Conservation (phyloP, 2,329 filamentous ascomycete species). For the Metarhizium rileyi region DNA sequence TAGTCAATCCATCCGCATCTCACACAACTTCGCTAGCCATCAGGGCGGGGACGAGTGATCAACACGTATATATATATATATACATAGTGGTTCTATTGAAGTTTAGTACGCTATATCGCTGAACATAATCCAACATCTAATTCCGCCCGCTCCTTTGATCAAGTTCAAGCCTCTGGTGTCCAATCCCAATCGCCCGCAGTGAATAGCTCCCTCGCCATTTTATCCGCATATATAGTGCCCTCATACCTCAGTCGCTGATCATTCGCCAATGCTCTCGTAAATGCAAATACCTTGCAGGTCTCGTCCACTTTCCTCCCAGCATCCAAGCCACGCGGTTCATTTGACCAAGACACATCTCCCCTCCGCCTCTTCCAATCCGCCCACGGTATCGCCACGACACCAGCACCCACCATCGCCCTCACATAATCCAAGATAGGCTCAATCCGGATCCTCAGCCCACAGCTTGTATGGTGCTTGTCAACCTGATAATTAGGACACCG, state of each 20-base stretch:
- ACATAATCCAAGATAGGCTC: conserved; percentile 58
- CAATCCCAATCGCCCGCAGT: conserved; percentile 50
- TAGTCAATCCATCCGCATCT: not conserved
- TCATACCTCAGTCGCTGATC: conserved; percentile 41
- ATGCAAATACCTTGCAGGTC: conserved; percentile 28
- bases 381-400: conserved; percentile 33
- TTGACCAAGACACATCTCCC: conserved; percentile 30
- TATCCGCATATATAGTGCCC: conserved; percentile 38
- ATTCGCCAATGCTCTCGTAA: conserved; percentile 39
- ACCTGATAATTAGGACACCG: conserved; percentile 66
- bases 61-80: no score
- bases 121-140: not conserved
- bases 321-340: not conserved
- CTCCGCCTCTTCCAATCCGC: conserved; percentile 36
- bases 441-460: conserved; percentile 56
- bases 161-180: conserved; percentile 36
- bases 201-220: conserved; percentile 43
- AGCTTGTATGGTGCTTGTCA: conserved; percentile 63
- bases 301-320: conserved; percentile 3
- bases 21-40: not conserved
- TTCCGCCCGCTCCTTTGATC: not conserved
- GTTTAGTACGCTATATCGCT: not conserved
- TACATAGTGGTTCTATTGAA: not conserved
- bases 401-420: conserved; percentile 42
- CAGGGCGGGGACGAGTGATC: not conserved